Evolutionary conservation across 2,329 filamentous ascomycete species (phyloP).

Genomic region (Monosporascus sp.): DNA sequence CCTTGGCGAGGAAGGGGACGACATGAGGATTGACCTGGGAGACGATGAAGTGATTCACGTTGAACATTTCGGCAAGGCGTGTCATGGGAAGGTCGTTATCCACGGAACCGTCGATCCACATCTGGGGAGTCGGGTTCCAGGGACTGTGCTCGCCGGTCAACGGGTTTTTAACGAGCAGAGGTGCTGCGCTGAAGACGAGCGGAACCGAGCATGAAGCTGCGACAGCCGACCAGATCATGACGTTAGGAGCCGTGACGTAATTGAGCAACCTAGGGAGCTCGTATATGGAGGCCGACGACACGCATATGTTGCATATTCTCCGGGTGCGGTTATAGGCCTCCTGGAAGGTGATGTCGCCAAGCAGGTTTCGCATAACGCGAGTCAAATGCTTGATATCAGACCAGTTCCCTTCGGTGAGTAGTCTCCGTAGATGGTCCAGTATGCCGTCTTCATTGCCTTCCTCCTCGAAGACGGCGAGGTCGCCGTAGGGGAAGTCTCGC

Average conservation of each 20-base stretch:
- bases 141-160: constrained; percentile 69
- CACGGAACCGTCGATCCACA: constrained; percentile 91
- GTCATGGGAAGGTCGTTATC: constrained; percentile 93
- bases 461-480: constrained; percentile 74
- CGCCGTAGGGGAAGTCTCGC: constrained; percentile 68
- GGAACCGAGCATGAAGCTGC: constrained; percentile 94
- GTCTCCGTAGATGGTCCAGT: constrained; percentile 62
- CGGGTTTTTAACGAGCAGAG: constrained; percentile 79
- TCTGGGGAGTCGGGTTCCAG: constrained; percentile 81
- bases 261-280: constrained; percentile 84
- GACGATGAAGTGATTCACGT: constrained; percentile 97
- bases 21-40: constrained; percentile 96
- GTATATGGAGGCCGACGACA: constrained; percentile 82
- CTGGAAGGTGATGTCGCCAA: constrained; percentile 90
- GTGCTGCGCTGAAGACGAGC: constrained; percentile 73
- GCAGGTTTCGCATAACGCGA: constrained; percentile 71
- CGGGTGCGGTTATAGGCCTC: constrained; percentile 94
- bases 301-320: constrained; percentile 87
- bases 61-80: constrained; percentile 88
- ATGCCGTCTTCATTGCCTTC: constrained; percentile 54
- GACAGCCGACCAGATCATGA: constrained; percentile 94
- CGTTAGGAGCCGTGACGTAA: constrained; percentile 88
- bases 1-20: constrained; percentile 74
- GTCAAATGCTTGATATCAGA: constrained; percentile 80
- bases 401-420: constrained; percentile 77